Base-by-base conservation (phyloP, 345 rosid species). In the Atalantia buxifolia region DNA sequence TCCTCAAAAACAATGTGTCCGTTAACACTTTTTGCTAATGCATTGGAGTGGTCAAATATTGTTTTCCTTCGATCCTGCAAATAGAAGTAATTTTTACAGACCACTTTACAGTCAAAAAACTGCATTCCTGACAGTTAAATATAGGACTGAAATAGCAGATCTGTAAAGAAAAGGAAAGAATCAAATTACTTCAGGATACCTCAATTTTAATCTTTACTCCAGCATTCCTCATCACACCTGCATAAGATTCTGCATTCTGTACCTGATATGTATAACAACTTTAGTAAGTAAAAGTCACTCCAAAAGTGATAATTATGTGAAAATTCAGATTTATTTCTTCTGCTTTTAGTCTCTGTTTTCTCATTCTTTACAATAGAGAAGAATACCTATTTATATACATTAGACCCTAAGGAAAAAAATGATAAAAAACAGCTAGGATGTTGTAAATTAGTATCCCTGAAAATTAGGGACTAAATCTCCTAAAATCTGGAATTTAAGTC, bases 181-280 rank as follows among this genome's bases (percentile, higher is more conserved):
- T 9, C 67, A 65, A 30, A 64, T 56, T 50, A 79, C 62, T 71
- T 70, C 50, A 42, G 38, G 35, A 75, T 88, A 90, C 98, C 98
- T 93, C 92, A 75, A 90, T 89, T 71, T 88, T 84, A 78, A 95
- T 87, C 84, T 79, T 80, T 76, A 95, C 86, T 83, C 98, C 97
- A 86, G 97, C 92, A 82, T 83, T 89, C 86, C 79, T 83, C 90
- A 92, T 88, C 69, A 81, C 80, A 79, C 60, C 86, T 59, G 79
- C 79, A 86, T 93, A 95, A 79, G 92, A 86, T 84, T 95, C 98
- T 72, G 97, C 98, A 83, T 72, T 84, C 79, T 84, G 83, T 71
- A 93, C 93, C 97, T 93, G 66, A 71, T 72, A 77, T 18, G 57
- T 75, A 57, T 10, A 65, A 38, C 35, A 53, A 36, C 56, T 40